A percentile compares a stretch with the other conserved stretches of the same genome.
phyloP scores from a whole-genome alignment of 495 filamentous ascomycete genomes.

The Penicillium cinerascens region DNA sequence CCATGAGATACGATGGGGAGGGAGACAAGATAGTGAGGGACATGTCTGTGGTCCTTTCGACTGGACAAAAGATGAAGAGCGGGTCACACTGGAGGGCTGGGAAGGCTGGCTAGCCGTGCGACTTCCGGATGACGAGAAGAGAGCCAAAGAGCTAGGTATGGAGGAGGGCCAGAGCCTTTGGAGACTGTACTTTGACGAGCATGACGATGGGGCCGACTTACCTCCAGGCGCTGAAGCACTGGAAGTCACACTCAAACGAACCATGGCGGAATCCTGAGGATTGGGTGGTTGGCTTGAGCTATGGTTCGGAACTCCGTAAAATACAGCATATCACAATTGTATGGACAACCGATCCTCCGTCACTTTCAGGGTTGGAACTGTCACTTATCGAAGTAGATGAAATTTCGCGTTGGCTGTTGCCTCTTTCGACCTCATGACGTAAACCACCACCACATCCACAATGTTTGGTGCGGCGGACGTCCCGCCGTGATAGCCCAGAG shows the following conservation, averaged over 20 bases:
- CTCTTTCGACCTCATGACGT: no score
- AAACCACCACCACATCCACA: no score
- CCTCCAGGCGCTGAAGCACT: background rate
- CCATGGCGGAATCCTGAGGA: constrained; percentile 1
- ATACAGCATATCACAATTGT: no score
- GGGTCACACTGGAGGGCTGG: constrained; percentile 1
- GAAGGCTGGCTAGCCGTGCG: constrained; percentile 10
- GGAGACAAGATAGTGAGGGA: constrained; percentile 3
- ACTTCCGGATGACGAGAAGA: background rate
- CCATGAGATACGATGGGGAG: constrained; percentile 9
- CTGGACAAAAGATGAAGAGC: constrained; percentile 8
- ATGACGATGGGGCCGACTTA: constrained; percentile 5
- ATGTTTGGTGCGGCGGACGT: no score
- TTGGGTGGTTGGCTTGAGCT: no score
- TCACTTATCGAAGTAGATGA: no score
- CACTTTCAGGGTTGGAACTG: no score
- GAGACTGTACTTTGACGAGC: constrained; percentile 3
- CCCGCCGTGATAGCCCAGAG: no score
- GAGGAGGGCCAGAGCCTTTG: background rate
- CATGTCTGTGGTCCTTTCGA: constrained; percentile 5
- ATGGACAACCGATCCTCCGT: no score
- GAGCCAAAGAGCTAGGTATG: background rate
- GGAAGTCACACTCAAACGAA: constrained; percentile 4
- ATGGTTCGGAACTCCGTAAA: no score
- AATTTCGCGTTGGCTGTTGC: no score